Base-by-base conservation (phyloP, 148 eudicot genomes). In the Cornus florida region DNA sequence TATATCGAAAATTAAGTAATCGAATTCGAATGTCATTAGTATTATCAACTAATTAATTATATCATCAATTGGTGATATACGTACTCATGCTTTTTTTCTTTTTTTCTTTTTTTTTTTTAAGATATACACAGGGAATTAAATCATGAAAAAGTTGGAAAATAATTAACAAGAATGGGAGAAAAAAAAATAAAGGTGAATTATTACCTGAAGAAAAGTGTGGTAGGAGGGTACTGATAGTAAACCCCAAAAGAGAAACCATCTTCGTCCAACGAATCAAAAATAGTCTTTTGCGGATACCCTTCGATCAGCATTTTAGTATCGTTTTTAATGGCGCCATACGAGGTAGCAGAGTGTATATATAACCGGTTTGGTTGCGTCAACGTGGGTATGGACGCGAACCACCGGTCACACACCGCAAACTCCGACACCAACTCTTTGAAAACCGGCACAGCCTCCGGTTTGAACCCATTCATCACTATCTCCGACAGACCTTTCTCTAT, bases 401-500 rank as follows among this genome's bases (percentile, higher is more conserved):
- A 53, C 59, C 59, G 59, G 19, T 53, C 59, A 53, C 59, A 53
- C 59, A 53, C 59, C 5, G 59, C 59, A 53, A 53, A 53, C 59
- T 53, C 59, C 59, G 59, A 12, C 19, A 53, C 59, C 59, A 53
- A 7, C 59, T 53, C 59, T 53, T 53, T 53, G 53, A 3, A 48
- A 48, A 48, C 92, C 3, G 97, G 92, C 33, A 93, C 83, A 3
- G 76, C 67, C 5, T 91, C 95, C 50, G 97, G 97, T 69, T 80
- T 84, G 82, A 90, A 91, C 69, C 97, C 97, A 48, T 89, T 91
- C 97, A 93, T 91, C 22, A 93, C 97, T 0, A 84, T 78, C 22
- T 83, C 86, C 0, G 83, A 90, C 91, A 91, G 74, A 4, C 93
- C 94, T 6, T 43, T 11, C 66, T 86, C 57, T 0, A 57, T 73